phyloP scores from a whole-genome alignment of 176 grass and related monocot species.

The Lolium perenne region DNA sequence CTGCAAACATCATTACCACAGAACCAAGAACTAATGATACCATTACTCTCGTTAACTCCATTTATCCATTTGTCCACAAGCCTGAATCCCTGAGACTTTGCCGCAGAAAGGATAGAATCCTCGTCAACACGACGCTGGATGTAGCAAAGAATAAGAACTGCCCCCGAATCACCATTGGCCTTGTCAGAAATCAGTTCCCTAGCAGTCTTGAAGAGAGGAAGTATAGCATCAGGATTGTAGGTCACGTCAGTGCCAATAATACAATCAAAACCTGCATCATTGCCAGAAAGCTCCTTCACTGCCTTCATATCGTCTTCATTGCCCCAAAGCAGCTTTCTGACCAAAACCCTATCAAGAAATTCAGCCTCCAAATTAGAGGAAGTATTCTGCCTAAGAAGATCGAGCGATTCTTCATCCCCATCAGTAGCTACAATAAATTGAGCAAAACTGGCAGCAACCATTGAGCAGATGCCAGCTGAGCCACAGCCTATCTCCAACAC shows the following conservation, averaged over 20 bases:
- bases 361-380: conserved; percentile 61
- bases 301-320: conserved; percentile 53
- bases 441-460: conserved; percentile 69
- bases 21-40: conserved; percentile 82
- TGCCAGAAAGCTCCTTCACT: conserved; percentile 48
- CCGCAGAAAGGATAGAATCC: neutral
- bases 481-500: conserved; percentile 87
- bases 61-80: conserved; percentile 85
- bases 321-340: conserved; percentile 80
- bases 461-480: conserved; percentile 87
- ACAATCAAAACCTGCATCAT: conserved; percentile 63
- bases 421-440: conserved; percentile 77
- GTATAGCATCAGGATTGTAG: conserved; percentile 76
- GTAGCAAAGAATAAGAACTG: conserved; percentile 80
- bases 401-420: conserved; percentile 77
- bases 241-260: conserved; percentile 91
- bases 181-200: conserved; percentile 63
- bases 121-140: conserved; percentile 80
- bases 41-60: conserved; percentile 58
- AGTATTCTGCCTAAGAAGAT: conserved; percentile 69
- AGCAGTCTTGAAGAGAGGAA: conserved; percentile 80
- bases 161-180: conserved; percentile 22
- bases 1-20: conserved; percentile 46
- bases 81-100: conserved; percentile 53
- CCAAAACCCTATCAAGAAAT: conserved; percentile 48